Evolutionary conservation across 2,329 filamentous ascomycete species (phyloP).

Genomic region (Clarireedia sp.): DNA sequence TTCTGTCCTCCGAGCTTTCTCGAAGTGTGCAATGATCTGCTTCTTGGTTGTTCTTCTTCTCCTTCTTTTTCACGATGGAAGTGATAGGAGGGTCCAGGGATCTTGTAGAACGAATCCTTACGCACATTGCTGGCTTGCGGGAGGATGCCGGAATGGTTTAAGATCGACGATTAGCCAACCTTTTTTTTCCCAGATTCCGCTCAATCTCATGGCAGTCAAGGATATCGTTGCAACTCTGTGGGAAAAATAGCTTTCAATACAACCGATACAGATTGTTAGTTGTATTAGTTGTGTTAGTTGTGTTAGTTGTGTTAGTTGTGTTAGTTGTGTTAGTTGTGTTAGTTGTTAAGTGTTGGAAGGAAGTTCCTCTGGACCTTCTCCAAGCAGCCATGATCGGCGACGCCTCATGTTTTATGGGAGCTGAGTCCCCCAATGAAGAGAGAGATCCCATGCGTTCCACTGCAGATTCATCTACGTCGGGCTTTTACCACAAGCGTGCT

Average conservation of each 20-base stretch:
- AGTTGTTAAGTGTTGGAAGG: neutral
- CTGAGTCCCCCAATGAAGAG: slow-evolving; percentile 9
- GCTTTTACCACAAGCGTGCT: neutral
- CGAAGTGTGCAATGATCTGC: neutral
- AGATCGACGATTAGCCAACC: slow-evolving; percentile 5
- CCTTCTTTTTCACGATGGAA: neutral
- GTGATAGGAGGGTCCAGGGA: neutral
- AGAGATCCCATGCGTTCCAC: neutral
- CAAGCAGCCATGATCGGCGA: slow-evolving; percentile 5
- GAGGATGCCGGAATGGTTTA: slow-evolving; percentile 2
- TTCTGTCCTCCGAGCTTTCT: neutral
- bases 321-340: too few relatives aligned
- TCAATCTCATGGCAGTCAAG: slow-evolving; percentile 6
- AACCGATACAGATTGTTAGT: neutral
- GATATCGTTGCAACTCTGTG: neutral
- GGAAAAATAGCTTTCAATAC: neutral
- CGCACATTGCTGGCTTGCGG: neutral
- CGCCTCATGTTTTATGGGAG: slow-evolving; percentile 3
- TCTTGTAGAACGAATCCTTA: neutral
- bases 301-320: too few relatives aligned
- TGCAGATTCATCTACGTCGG: neutral
- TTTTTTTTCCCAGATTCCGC: neutral
- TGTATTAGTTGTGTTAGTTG: too few relatives aligned
- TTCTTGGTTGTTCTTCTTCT: neutral
- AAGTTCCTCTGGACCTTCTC: slow-evolving; percentile 7